Base-by-base conservation (phyloP, 2,329 filamentous ascomycete genomes). In the Didymella glomerata region DNA sequence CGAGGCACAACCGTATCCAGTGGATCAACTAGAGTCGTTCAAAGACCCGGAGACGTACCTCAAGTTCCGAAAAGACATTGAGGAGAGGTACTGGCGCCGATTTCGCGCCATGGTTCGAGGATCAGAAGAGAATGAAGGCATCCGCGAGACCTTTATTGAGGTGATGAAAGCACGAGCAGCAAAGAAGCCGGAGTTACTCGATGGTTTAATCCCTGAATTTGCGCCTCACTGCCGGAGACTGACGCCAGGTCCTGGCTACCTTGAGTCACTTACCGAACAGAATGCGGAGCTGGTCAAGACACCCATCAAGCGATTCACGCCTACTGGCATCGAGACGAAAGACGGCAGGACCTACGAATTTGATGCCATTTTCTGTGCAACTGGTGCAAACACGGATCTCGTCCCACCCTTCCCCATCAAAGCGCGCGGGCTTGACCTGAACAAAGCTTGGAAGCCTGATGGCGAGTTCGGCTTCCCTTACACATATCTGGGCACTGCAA, bases 401-500 rank as follows among this genome's bases (percentile, higher is more conserved):
- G 72, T 72, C 2, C 87, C 87, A 0, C 83, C 83, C 0, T 91
- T 91, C 63, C 79, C 85, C 0, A 85, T 91, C 62, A 78, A 80
- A 24, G 83, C 85, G 1, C 75, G 82, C 47, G 86, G 83, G 2
- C 73, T 81, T 9, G 82, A 88, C 55, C 77, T 91, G 1, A 76
- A 79, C 11, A 74, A 80, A 9, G 79, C 84, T 1, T 91, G 88
- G 88, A 80, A 79, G 14, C 79, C 79, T 1, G 83, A 81, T 38
- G 85, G 84, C 0, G 76, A 79, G 20, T 82, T 82, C 60, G 88
- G 87, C 0, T 89, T 86, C 59, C 88, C 89, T 0, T 87, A 90
- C 69, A 88, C 85, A 0, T 92, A 91, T 65, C 77, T 90, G 7
- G 88, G 88, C 0, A 67, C 88, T 1, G 84, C 85, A 0, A 85